phyloP scores from a whole-genome alignment of 441 rosid species.

The Isatis lusitanica region DNA sequence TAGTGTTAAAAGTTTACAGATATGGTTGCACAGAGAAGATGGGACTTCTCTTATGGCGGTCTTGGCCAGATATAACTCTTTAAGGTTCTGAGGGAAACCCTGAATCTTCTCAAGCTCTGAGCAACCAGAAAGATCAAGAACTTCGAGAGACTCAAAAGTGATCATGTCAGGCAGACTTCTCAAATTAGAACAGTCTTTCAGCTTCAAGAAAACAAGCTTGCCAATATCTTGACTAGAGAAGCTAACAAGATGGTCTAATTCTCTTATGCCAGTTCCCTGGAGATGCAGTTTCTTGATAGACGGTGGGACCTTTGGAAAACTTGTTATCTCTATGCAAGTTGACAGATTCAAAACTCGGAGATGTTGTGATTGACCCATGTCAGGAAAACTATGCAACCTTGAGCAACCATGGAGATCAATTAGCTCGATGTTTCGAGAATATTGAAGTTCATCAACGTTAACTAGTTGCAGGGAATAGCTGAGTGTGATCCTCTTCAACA shows the following conservation, averaged over 20 bases:
- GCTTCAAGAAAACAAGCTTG: slow-evolving; percentile 4
- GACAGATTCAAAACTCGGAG: not conserved
- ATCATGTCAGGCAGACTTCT: not conserved
- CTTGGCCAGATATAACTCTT: not conserved
- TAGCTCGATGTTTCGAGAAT: not conserved
- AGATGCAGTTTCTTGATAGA: not conserved
- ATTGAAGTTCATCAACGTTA: not conserved
- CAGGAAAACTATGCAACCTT: not conserved
- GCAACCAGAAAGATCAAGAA: slow-evolving; percentile 23
- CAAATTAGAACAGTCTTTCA: not conserved
- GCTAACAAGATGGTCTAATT: not conserved
- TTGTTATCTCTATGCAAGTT: not conserved
- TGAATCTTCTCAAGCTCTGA: not conserved
- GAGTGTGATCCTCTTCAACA: not conserved
- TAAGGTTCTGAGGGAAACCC: slow-evolving; percentile 5
- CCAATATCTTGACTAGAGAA: not conserved
- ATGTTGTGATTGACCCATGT: not conserved
- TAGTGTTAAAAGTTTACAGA: slow-evolving; percentile 5
- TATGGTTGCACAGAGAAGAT: not conserved
- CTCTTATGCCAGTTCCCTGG: not conserved
- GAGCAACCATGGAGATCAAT: slow-evolving; percentile 1
- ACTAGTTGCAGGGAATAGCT: not conserved
- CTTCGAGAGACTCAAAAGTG: not conserved
- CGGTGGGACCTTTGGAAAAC: slow-evolving; percentile 1
- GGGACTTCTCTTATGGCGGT: slow-evolving; percentile 15